These are phyloP conservation scores for Albugo laibachii DNA, from an alignment of 352 stramenopile species.

Conservation along the genomic window DNA sequence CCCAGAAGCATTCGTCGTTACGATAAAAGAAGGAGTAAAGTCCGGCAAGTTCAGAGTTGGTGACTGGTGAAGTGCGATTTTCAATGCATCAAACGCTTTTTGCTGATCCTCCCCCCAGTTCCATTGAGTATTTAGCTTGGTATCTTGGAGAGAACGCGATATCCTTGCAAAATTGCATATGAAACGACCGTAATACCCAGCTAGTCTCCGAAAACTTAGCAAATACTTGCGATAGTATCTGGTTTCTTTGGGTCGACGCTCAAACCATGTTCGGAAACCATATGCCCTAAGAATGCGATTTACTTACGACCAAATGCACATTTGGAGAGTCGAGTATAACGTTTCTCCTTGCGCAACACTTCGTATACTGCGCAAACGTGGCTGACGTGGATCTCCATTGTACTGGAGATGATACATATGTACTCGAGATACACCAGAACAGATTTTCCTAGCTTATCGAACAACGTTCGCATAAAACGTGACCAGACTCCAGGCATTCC, in stretches of 20 bases:
- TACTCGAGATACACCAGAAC: slow-evolving; percentile 1
- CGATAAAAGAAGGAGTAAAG: slow-evolving; percentile 2
- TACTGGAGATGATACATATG: not conserved
- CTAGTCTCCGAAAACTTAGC: slow-evolving; percentile 8
- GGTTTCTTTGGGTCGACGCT: slow-evolving; percentile 4
- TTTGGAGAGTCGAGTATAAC: slow-evolving; percentile 2
- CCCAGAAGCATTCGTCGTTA: slow-evolving; percentile 4
- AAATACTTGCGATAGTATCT: slow-evolving; percentile 5
- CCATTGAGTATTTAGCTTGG: slow-evolving; percentile 1
- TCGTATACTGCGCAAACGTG: slow-evolving; percentile 1
- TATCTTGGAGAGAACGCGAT: slow-evolving; percentile 7
- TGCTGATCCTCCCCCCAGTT: slow-evolving; percentile 1
- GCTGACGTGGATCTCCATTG: not conserved
- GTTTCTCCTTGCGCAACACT: slow-evolving; percentile 1
- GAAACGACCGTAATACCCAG: slow-evolving; percentile 11
- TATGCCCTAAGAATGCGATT: slow-evolving; percentile 16
- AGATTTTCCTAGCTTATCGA: slow-evolving; percentile 1
- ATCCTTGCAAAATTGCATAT: slow-evolving; percentile 7
- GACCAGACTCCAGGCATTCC: slow-evolving; percentile 4
- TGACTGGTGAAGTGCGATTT: slow-evolving; percentile 4
- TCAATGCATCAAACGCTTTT: slow-evolving; percentile 3
- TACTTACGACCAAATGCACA: slow-evolving; percentile 4
- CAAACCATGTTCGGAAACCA: slow-evolving; percentile 7
- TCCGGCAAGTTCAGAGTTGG: slow-evolving; percentile 4
- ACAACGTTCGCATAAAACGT: slow-evolving; percentile 4